Evolutionary conservation across 2,329 filamentous ascomycete species (phyloP).

Genomic region (Sporothrix globosa): DNA sequence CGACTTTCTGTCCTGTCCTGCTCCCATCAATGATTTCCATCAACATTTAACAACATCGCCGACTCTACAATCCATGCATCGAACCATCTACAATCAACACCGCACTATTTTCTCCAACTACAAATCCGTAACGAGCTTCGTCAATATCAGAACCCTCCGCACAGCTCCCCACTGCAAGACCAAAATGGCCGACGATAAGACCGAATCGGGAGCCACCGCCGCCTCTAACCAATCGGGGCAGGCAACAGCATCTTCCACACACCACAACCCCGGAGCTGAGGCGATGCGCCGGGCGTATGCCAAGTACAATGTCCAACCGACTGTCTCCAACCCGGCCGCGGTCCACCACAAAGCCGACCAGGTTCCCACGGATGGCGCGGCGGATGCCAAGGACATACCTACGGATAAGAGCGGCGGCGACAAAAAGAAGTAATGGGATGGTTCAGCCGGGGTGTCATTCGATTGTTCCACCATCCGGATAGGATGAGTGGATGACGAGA

Average conservation of each 20-base stretch:
- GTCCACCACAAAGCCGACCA: background rate
- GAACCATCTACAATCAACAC: background rate
- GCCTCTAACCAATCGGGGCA: background rate
- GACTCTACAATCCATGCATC: background rate
- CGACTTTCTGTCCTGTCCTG: background rate
- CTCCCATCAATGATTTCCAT: background rate
- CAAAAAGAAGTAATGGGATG: background rate
- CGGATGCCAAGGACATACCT: background rate
- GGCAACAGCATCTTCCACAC: background rate
- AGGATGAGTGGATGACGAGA: background rate
- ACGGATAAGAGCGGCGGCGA: background rate
- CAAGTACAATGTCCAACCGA: slow-evolving; percentile 31
- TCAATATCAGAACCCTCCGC: background rate
- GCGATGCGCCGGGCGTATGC: slow-evolving; percentile 30
- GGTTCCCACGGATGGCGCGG: background rate
- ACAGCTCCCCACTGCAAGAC: background rate
- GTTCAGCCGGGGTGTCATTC: background rate
- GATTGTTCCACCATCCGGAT: background rate
- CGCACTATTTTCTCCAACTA: background rate
- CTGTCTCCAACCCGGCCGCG: slow-evolving; percentile 9
- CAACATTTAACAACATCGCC: background rate
- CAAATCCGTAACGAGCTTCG: too few relatives aligned
- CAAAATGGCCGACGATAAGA: slow-evolving; percentile 4
- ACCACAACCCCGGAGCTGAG: slow-evolving; percentile 17
- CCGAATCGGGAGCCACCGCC: background rate